A percentile compares a stretch with the other conserved stretches of the same genome.
Conservation (phyloP, 1,284 basidiomycete genomes). For the Fomes fomentarius region DNA sequence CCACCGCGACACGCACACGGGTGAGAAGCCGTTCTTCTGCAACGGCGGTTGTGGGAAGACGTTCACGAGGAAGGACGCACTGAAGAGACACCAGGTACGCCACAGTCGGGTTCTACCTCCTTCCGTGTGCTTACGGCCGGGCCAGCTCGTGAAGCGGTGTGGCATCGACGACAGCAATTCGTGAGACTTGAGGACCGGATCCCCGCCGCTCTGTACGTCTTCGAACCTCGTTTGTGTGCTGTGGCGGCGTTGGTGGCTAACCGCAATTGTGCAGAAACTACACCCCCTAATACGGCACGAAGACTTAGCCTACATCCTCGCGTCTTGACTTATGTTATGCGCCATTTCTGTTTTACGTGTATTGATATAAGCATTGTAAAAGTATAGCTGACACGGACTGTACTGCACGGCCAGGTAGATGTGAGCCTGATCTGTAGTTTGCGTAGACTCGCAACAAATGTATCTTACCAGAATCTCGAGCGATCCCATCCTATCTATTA, state of each 20-base stretch:
- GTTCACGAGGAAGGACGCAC: slow-evolving; percentile 80
- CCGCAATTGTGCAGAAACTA: slow-evolving; percentile 20
- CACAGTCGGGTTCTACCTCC: not conserved
- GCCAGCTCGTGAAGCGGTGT: slow-evolving; percentile 75
- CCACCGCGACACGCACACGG: slow-evolving; percentile 79
- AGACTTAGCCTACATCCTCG: slow-evolving; percentile 24
- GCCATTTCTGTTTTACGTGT: slow-evolving; percentile 25
- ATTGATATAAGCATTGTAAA: slow-evolving; percentile 28
- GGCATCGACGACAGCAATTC: slow-evolving; percentile 65
- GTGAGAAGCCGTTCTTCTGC: slow-evolving; percentile 79
- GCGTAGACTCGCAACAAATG: slow-evolving; percentile 26
- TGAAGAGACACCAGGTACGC: slow-evolving; percentile 79
- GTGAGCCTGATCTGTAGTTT: slow-evolving; percentile 24
- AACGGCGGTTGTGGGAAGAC: slow-evolving; percentile 83
- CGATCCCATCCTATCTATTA: slow-evolving; percentile 13
- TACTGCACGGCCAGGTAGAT: slow-evolving; percentile 19
- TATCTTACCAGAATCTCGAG: slow-evolving; percentile 26
- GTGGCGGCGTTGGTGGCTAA: slow-evolving; percentile 7
- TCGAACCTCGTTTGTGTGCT: not conserved
- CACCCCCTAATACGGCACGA: slow-evolving; percentile 28
- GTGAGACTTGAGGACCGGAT: slow-evolving; percentile 30
- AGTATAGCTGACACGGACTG: slow-evolving; percentile 26
- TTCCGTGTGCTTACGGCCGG: slow-evolving; percentile 15
- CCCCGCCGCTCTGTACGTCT: slow-evolving; percentile 17
- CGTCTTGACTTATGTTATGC: slow-evolving; percentile 26